Evolutionary conservation across 805 yeast genomes (phyloP), one percentile per base, ranked within the genome.

Genomic region (Metschnikowia picachoensis): DNA sequence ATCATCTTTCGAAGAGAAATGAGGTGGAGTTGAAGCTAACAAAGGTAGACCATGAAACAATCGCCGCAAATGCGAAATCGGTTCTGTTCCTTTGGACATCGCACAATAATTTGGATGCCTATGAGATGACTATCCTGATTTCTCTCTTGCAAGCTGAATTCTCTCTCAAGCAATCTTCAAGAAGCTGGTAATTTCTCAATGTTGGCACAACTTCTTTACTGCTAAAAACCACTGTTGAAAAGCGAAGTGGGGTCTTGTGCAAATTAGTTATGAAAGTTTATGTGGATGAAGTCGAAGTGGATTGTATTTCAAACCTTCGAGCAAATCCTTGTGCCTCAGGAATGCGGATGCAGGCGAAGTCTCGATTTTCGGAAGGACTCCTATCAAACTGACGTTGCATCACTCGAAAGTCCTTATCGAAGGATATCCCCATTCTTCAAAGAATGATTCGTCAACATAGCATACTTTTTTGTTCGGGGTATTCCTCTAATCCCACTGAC

Each of bases 401-500:
- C 20, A 20, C 20, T 20, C 20, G 20, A 20, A 20, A 20, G 20
- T 20, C 20, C 53, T 8, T 52, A 53, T 41, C 47, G 46, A 20
- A 44, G 39, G 28, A 11, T 53, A 8, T 37, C 49, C 25, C 47
- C 35, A 17, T 39, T 48, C 30, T 45, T 53, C 43, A 43, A 47
- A 12, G 57, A 55, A 30, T 27, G 48, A 16, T 55, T 57, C 10
- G 28, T 53, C 7, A 47, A 50, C 28, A 35, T 51, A 4, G 47
- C 44, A 13, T 38, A 43, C 30, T 46, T 44, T 29, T 30, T 35
- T 11, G 28, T 44, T 6, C 29, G 30, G 14, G 57, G 52, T 8
- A 46, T 55, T 9, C 57, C 57, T 3, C 20, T 53, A 11, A 35
- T 55, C 17, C 48, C 55, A 3, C 46, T 54, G n/a, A 45, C 49